Conservation (phyloP, 768 basidiomycete genomes). For the Macrolepiota albuminosa region DNA sequence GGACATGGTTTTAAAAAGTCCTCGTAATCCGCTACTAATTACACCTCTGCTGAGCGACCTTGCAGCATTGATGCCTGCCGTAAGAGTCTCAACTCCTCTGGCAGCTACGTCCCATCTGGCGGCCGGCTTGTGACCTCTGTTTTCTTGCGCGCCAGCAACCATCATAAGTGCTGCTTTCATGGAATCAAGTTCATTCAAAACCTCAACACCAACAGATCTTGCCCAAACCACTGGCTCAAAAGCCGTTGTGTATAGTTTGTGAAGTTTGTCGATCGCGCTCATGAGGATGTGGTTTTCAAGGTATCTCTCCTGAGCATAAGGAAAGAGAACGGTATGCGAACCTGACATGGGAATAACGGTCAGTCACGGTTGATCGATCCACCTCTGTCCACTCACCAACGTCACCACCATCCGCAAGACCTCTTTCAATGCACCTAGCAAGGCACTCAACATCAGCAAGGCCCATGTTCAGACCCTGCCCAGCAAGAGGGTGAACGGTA, state of each 20-base stretch:
- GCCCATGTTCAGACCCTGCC: slow-evolving; percentile 95
- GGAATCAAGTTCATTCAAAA: slow-evolving; percentile 82
- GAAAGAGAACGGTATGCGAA: slow-evolving; percentile 65
- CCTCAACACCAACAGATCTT: slow-evolving; percentile 82
- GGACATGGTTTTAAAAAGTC: slow-evolving; percentile 19
- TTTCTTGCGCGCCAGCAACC: slow-evolving; percentile 50
- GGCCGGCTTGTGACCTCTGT: slow-evolving; percentile 6
- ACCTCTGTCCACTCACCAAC: slow-evolving; percentile 52
- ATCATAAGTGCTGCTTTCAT: slow-evolving; percentile 85
- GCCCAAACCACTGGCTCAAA: slow-evolving; percentile 76
- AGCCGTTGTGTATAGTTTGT: slow-evolving; percentile 76
- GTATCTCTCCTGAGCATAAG: slow-evolving; percentile 81
- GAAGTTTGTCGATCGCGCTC: slow-evolving; percentile 82
- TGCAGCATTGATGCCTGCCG: slow-evolving; percentile 27
- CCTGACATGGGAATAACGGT: slow-evolving; percentile 35
- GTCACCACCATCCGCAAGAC: slow-evolving; percentile 67
- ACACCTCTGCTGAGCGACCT: slow-evolving; percentile 23
- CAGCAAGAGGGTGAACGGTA: slow-evolving; percentile 90
- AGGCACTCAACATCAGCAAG: slow-evolving; percentile 80
- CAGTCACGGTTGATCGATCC: background rate
- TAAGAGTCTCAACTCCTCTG: slow-evolving; percentile 41
- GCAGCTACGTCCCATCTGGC: slow-evolving; percentile 34
- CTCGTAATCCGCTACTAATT: slow-evolving; percentile 24
- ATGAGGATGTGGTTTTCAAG: slow-evolving; percentile 83
- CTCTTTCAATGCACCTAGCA: slow-evolving; percentile 53